Evolutionary conservation across 2,329 filamentous ascomycete genomes (phyloP), one percentile per base, ranked within the genome.

Genomic region (Botrytis byssoidea): DNA sequence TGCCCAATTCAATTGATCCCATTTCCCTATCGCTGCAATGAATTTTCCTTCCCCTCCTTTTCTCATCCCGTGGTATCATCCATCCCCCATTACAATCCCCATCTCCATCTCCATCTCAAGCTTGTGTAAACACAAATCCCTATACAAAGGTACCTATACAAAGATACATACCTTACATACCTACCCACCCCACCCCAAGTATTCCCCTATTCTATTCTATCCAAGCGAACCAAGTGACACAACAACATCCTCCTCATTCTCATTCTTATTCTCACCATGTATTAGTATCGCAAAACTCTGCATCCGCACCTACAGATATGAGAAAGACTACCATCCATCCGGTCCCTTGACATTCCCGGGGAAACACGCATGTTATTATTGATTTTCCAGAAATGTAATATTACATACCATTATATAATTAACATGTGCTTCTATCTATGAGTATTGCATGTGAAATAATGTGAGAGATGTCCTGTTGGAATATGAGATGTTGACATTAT

Each of bases 1-100:
- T 6, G 51, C 14, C 51, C n/a, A 14, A 59, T 69, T 35, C 64
- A 22, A 48, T 42, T 63, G 37, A 42, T n/a, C 42, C 66, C 16
- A 14, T 32, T 7, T 48, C 8, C 35, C 35, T 14, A 22, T 16
- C 35, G 4, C 32, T 68, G 57, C 32, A 55, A 16, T 25, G 35
- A 57, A 57, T 57, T 68, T 68, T 44, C 66, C 66, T 32, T 69
- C 37, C 37, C 37, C 37, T 42, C 7, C 25, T 42, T 64, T 29
- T 29, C 61, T 32, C 37, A 42, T 69, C 29, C 66, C 66, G 35
- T 69, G 66, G 66, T 69, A 69, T 69, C 66, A 69, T 42, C 37
- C 51, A 69, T 57, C n/a, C 35, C 29, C 66, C 48, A 68, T 57
- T 57, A 68, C 32, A 4, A 42, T 68, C 66, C 42, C 16, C 16